A percentile compares a stretch with the other conserved stretches of the same genome.
phyloP scores from a whole-genome alignment of 1,284 basidiomycete genomes.

The Pholiota adiposa region DNA sequence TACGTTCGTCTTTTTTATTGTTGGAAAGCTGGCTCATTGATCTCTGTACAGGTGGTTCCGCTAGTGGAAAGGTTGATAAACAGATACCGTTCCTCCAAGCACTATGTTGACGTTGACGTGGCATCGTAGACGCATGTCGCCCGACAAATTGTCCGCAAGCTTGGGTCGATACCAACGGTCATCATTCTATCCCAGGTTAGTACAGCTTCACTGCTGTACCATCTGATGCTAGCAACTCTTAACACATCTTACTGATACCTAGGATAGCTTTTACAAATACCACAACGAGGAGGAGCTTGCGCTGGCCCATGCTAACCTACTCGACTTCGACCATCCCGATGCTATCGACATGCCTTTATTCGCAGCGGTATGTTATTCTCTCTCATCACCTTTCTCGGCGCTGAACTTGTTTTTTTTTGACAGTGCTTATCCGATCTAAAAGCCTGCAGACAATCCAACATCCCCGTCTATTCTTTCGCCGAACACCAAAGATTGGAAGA shows the following conservation, averaged over 20 bases:
- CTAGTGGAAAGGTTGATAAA: conserved; percentile 83
- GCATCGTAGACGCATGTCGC: conserved; percentile 85
- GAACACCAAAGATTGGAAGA: conserved; percentile 89
- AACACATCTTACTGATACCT: conserved; percentile 14
- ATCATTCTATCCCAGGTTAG: conserved; percentile 85
- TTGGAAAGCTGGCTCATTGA: background rate
- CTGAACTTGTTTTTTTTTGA: conserved; percentile 1
- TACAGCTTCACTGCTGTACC: background rate
- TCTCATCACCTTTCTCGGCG: no score
- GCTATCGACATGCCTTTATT: conserved; percentile 93
- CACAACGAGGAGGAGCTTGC: conserved; percentile 80
- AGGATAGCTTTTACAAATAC: conserved; percentile 94
- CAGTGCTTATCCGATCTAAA: conserved; percentile 89
- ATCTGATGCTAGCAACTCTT: background rate
- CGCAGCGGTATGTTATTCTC: conserved; percentile 70
- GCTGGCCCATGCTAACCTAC: conserved; percentile 82
- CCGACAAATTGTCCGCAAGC: conserved; percentile 78
- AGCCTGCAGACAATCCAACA: conserved; percentile 79
- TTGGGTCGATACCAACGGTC: conserved; percentile 87
- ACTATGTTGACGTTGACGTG: conserved; percentile 21
- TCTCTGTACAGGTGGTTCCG: conserved; percentile 74
- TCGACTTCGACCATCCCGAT: conserved; percentile 94
- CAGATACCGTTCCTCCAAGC: background rate
- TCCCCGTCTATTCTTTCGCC: conserved; percentile 94
- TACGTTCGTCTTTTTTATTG: conserved; percentile 30